These are phyloP conservation scores for Ulmus americana DNA, from an alignment of 331 rosid species.

Conservation along the genomic window DNA sequence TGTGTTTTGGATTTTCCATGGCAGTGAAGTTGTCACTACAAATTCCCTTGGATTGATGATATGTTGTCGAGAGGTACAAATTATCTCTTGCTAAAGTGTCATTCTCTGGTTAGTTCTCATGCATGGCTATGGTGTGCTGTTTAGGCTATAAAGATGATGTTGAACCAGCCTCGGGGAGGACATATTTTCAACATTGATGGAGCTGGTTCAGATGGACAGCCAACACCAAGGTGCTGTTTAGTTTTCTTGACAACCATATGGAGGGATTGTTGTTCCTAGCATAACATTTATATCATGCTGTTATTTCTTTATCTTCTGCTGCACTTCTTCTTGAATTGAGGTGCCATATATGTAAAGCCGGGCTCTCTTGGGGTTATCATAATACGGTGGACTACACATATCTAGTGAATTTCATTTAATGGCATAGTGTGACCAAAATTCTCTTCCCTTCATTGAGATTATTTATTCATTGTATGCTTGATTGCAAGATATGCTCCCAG, in stretches of 20 bases:
- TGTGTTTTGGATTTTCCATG: constrained; percentile 21
- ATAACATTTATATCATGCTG: constrained; percentile 6
- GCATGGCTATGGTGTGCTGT: constrained; percentile 22
- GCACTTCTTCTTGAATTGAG: neutral
- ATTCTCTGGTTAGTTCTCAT: constrained; percentile 21
- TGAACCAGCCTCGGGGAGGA: constrained; percentile 79
- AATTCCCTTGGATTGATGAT: constrained; percentile 94
- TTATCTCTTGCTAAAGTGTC: constrained; percentile 7
- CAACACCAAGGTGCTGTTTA: constrained; percentile 70
- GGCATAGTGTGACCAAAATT: neutral
- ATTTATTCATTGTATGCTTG: neutral
- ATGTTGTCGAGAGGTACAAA: constrained; percentile 90
- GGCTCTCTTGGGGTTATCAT: too few relatives aligned
- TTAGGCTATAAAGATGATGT: constrained; percentile 93
- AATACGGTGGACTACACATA: too few relatives aligned
- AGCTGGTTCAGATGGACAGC: constrained; percentile 98
- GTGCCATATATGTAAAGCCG: too few relatives aligned
- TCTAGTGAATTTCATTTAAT: too few relatives aligned
- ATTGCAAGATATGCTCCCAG: too few relatives aligned
- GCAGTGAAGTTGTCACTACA: constrained; percentile 93
- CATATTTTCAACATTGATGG: constrained; percentile 95
- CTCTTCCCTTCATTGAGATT: neutral
- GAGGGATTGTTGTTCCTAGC: constrained; percentile 1
- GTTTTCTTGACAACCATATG: neutral
- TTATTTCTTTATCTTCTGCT: constrained; percentile 5